Base-by-base conservation (phyloP, 2,329 filamentous ascomycete genomes). In the Lithohypha guttulata region DNA sequence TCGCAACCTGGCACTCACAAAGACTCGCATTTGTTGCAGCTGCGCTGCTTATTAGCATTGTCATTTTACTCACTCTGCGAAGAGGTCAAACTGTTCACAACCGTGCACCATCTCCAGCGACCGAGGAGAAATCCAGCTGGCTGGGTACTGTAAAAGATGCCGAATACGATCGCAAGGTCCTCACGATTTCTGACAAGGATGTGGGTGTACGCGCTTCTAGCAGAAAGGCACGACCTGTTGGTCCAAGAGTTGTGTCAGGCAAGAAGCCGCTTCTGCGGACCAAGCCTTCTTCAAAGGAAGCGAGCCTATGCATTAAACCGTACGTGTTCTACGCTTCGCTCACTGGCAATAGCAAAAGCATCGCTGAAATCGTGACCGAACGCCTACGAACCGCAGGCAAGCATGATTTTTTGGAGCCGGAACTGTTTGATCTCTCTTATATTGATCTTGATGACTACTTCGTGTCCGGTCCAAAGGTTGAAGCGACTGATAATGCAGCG, bases 371-470 rank as follows among this genome's bases (percentile, higher is more conserved):
- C 1, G 75, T 91, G 34, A 62, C 69, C n/a, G 65, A 73, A 42
- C 60, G 63, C 1, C 57, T 89, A 19, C 65, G 66, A 44, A 52
- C 53, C 15, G 26, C 15, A 6, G 7, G 35, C 2, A 36, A 44
- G 11, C 14, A 20, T 19, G 13, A 33, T 45, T 30, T 75, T 11
- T 59, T 74, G 1, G 63, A 73, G 25, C 78, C 84, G 1, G 68
- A 81, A 53, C 60, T 85, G 8, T 67, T 82, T 42, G 85, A 96
- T 53, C 64, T 96, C 18, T 79, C 87, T 2, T 79, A 94, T 45
- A 73, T 93, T 38, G 89, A 96, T 52, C 84, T 89, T 52, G 89
- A 98, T 53, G 86, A 95, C 55, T 94, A 81, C 60, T 96, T 96
- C 55, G 77, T 93, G 42, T 73, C 71, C 2, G 74, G 78, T 1